Conservation (phyloP, 345 rosid species). For the Rhizophora mangle region DNA sequence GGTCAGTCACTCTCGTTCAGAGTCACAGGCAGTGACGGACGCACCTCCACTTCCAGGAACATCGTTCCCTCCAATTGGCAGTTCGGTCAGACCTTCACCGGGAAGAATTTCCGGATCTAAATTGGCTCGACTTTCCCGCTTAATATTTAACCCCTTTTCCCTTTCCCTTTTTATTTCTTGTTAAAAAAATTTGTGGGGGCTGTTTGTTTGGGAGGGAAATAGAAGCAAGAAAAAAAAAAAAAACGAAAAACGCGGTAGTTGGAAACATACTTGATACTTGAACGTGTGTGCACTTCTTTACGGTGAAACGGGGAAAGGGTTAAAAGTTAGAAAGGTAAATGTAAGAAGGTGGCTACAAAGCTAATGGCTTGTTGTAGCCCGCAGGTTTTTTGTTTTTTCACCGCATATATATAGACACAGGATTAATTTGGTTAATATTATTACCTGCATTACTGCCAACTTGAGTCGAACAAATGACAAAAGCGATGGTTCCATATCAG, state of each 20-base stretch:
- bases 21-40: constrained; percentile 63
- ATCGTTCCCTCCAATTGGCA: constrained; percentile 63
- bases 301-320: background rate
- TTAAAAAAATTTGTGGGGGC: background rate
- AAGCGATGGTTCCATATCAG: no score
- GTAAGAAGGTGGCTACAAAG: constrained; percentile 13
- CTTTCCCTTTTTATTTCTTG: background rate
- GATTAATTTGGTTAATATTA: background rate
- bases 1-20: constrained; percentile 73
- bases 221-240: background rate
- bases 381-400: constrained; percentile 4
- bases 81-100: constrained; percentile 74
- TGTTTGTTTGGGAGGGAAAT: background rate
- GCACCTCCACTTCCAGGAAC: constrained; percentile 74
- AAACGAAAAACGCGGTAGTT: background rate
- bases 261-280: background rate
- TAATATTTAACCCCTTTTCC: background rate
- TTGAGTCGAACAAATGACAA: no score
- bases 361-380: constrained; percentile 15
- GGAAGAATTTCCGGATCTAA: constrained; percentile 67
- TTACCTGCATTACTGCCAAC: no score
- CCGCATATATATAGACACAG: background rate
- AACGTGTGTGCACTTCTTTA: background rate
- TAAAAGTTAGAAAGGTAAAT: background rate
- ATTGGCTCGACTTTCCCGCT: constrained; percentile 2